Evolutionary conservation across 306 rosid species (phyloP).

Genomic region (Alnus rubra): DNA sequence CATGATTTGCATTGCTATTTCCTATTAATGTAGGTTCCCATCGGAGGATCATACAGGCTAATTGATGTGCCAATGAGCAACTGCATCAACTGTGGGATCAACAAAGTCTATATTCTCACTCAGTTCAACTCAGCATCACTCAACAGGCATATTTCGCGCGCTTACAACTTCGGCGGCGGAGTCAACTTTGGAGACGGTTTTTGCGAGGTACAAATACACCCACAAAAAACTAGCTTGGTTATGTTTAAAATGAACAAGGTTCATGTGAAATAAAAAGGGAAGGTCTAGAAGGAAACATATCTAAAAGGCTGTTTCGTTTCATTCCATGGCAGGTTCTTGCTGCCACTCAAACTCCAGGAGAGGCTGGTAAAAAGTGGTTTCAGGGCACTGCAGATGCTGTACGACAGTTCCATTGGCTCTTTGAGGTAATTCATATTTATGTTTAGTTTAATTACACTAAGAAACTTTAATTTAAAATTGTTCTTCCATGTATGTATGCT

Average conservation of each 20-base stretch:
- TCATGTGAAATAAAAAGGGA: background rate
- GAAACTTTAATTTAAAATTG: background rate
- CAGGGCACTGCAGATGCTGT: conserved; percentile 99
- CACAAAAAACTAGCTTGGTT: background rate
- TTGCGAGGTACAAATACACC: conserved; percentile 56
- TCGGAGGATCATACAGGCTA: conserved; percentile 87
- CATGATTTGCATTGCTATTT: conserved; percentile 19
- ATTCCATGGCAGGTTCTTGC: conserved; percentile 75
- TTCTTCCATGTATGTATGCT: background rate
- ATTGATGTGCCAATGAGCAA: conserved; percentile 99
- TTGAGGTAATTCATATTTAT: conserved; percentile 56
- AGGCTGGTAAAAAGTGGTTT: conserved; percentile 81
- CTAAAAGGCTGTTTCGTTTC: background rate
- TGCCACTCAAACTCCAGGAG: conserved; percentile 97
- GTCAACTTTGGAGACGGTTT: conserved; percentile 82
- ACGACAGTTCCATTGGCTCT: conserved; percentile 98
- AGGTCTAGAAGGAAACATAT: background rate
- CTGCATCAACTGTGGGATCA: conserved; percentile 95
- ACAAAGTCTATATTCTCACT: conserved; percentile 90
- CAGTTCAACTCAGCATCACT: conserved; percentile 95
- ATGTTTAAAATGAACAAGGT: background rate
- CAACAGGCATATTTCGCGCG: conserved; percentile 85
- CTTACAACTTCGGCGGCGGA: conserved; percentile 78
- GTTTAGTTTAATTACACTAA: background rate
- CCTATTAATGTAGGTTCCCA: conserved; percentile 58